Base-by-base conservation (phyloP, 73 alveolate species). In the Paraurostyla sp. region DNA sequence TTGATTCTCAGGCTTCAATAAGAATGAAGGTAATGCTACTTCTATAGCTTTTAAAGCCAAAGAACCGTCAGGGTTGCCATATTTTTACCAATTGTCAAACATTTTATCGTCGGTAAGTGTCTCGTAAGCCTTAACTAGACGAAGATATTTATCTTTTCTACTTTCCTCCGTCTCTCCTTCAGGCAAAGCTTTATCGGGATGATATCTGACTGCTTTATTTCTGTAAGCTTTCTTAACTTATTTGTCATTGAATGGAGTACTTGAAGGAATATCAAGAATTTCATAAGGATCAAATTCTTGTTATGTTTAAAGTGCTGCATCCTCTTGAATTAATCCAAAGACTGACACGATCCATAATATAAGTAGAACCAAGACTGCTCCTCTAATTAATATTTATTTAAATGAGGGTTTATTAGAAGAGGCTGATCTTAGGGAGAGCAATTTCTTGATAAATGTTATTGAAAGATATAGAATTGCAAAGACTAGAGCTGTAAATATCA, bases 1-100 rank as follows among this genome's bases (percentile, higher is more conserved):
- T 7, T 56, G 29, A 52, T 78, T 78, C 59, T 78, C 89, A 7
- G 63, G 75, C 30, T 78, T 51, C 22, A 78, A 27, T 32, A 78
- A 38, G 71, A 78, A 78, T 11, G 62, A 32, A 11, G 89, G 89
- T 54, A 78, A 35, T 50, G 89, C 89, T 0, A 78, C 40, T 51
- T 78, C 89, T 1, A 78, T 62, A 33, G 89, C 89, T 51, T 38
- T 78, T 11, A 33, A 42, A 0, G 78, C 89, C 2, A 43, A 23
- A 15, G 89, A 78, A 3, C 89, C 89, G 32, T 78, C 89, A 29
- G 89, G 89, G 30, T 78, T 52, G 4, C 89, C 89, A 51, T 51
- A 78, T 40, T 50, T 54, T 43, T 51, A 36, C 76, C 78, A 78
- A 52, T 78, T 78, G 40, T 78, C 78, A 78, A 51, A 78, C 32